A percentile compares a stretch with the other conserved stretches of the same genome.
Evolutionary conservation across 2,329 filamentous ascomycete species (phyloP).

Genomic region (Trichoderma simmonsii): DNA sequence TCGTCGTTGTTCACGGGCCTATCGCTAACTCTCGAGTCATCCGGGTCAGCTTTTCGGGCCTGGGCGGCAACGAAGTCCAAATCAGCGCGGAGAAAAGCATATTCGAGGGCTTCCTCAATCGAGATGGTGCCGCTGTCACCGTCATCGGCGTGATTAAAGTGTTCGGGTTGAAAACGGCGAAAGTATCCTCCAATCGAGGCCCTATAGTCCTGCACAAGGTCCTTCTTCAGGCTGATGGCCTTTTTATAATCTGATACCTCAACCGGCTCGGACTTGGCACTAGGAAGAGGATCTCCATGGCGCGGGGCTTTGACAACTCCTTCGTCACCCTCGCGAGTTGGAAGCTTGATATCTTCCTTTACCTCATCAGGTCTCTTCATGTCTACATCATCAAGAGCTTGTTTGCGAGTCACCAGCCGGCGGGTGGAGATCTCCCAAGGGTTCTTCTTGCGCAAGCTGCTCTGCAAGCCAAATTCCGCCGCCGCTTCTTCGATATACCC

Average conservation of each 20-base stretch:
- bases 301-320: conserved; percentile 35
- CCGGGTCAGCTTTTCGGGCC: conserved; percentile 72
- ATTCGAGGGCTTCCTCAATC: conserved; percentile 77
- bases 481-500: conserved; percentile 84
- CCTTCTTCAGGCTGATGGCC: conserved; percentile 65
- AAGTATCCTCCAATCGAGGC: conserved; percentile 91
- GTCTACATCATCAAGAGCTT: conserved; percentile 38
- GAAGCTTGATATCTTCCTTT: conserved; percentile 36
- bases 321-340: conserved; percentile 30
- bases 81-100: conserved; percentile 91
- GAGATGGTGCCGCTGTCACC: conserved; percentile 40
- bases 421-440: conserved; percentile 27
- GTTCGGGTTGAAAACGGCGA: conserved; percentile 77
- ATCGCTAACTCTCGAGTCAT: conserved; percentile 69
- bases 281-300: conserved; percentile 37
- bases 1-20: conserved; percentile 81
- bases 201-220: conserved; percentile 74
- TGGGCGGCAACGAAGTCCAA: conserved; percentile 92
- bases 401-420: conserved; percentile 25
- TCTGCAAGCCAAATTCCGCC: conserved; percentile 70
- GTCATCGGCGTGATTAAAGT: conserved; percentile 55
- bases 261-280: conserved; percentile 45
- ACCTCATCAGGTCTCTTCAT: conserved; percentile 50
- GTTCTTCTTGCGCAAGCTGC: conserved; percentile 59
- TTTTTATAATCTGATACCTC: conserved; percentile 55